Evolutionary conservation across 345 rosid species (phyloP), one percentile per base, ranked within the genome.

Genomic region (Eutrema yunnanense): DNA sequence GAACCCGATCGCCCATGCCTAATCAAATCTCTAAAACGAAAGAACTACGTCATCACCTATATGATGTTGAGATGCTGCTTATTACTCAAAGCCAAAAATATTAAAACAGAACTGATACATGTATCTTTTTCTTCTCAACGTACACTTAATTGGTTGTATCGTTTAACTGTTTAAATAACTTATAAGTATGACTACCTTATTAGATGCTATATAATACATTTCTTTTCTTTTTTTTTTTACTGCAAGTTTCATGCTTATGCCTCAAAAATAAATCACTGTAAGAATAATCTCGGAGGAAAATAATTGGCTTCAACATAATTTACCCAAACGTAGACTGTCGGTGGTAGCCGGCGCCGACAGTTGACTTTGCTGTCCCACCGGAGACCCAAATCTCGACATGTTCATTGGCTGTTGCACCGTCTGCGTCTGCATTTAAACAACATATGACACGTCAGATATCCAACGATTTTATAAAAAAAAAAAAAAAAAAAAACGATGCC

Each of bases 351-450:
- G 82, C 61, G 83, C 65, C 57, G 61, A 70, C 58, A 55, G 38
- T 72, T 82, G 87, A 77, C 71, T 74, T 42, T 73, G 84, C 9
- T 67, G 86, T 55, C 74, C 73, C 3, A 78, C 14, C 70, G 76
- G 77, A 71, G 86, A 72, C 71, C 77, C 83, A 73, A 79, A 85
- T 55, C 79, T 76, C 59, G 80, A 62, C 84, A 75, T 82, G 47
- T 85, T 83, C 58, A 72, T 48, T 54, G 79, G 73, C 19, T 78
- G 78, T 51, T 58, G 62, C 33, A 67, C 69, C 13, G 48, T 42
- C 89, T 85, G 82, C 81, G 26, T 65, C 90, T 84, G 83, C 81
- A 84, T 59, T 37, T 52, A 68, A 38, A 51, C 48, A 19, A 13
- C 33, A 60, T 22, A 58, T 19, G 66, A 34, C 73, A 68, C 51